Conservation (phyloP, 257 asterid species). For the Solanum sitiens region DNA sequence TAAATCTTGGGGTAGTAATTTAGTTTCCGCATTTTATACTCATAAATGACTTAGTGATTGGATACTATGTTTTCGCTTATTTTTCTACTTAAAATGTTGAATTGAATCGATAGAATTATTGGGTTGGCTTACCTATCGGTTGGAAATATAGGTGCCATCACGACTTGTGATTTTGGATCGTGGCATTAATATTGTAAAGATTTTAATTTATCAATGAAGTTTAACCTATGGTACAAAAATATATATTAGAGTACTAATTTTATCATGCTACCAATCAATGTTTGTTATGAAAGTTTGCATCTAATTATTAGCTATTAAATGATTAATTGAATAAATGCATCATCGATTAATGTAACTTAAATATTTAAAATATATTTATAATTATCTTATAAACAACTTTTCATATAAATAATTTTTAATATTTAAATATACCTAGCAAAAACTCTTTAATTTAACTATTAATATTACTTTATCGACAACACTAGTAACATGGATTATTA, state of each 20-base stretch:
- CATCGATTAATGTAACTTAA: neutral
- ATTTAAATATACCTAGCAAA: neutral
- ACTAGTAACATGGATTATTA: neutral
- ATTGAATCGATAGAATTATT: no score
- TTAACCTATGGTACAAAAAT: neutral
- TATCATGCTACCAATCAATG: neutral
- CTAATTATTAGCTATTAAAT: neutral
- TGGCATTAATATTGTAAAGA: no score
- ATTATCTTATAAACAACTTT: neutral
- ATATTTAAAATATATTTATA: neutral
- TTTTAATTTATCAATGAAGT: neutral
- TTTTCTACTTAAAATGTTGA: no score
- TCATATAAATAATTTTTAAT: neutral
- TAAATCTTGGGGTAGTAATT: no score
- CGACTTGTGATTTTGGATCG: no score
- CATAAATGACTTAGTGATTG: no score
- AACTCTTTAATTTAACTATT: neutral
- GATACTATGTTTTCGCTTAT: no score
- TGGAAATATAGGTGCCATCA: no score
- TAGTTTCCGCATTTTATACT: no score
- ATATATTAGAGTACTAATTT: neutral
- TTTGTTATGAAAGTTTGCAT: neutral
- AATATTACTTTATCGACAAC: neutral
- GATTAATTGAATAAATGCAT: neutral
- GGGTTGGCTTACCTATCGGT: no score